Base-by-base conservation (phyloP, 352 stramenopile species). In the Phytophthora pisi region DNA sequence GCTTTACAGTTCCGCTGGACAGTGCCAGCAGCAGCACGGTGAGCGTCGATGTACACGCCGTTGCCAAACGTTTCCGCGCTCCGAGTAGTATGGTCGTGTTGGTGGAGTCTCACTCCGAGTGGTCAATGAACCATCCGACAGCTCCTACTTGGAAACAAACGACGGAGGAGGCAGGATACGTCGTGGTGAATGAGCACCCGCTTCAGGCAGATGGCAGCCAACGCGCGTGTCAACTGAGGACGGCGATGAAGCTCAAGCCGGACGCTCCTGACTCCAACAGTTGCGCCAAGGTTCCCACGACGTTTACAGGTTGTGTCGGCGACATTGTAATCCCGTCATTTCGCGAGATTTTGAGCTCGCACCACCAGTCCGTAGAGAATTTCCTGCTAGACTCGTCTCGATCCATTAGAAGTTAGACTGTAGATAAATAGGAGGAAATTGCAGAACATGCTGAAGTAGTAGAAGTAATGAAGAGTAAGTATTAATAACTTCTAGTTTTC, bases 291-390 rank as follows among this genome's bases (percentile, higher is more conserved):
- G 5, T 36, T 16, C 38, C 52, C n/a, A 53, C 52, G 24, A 51
- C 45, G 16, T 59, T 68, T n/a, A 72, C 57, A 15, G 59, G 59
- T 24, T 45, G 24, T 2, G 49, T 73, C 0, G 53, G 59, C 2
- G 65, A 73, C 24, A 23, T 73, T 23, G 65, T 73, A 18, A 64
- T 73, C 42, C 65, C 65, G 23, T 73, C 65, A 15, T 73, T 73
- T 47, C 59, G 65, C 18, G 65, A 73, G 28, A 68, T 73, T 5
- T 6, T 68, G 36, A 68, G 47, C 13, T 68, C 60, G 11, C 65
- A 68, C 30, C 47, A 64, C 18, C 65, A 73, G 46, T 73, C 47
- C n/a, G 50, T 68, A 7, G 65, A 73, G 53, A 73, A 73, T 18
- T 60, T 64, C 23, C 30, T 69, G 52, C 26, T 73, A n/a, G 65